Conservation (phyloP, 805 yeast species). For the Vanderwaltozyma verrucispora region DNA sequence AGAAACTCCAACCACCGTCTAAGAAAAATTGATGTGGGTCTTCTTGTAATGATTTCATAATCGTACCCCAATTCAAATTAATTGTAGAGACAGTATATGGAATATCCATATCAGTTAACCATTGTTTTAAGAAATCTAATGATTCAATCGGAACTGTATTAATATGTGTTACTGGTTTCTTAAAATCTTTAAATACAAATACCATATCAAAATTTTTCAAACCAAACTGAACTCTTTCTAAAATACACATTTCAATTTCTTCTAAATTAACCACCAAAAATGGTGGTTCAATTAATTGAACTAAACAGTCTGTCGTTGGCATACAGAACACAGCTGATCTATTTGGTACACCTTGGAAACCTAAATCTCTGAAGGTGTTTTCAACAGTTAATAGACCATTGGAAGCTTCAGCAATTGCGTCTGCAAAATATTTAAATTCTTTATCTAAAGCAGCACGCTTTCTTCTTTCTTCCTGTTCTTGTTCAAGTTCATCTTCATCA, state of each 20-base stretch:
- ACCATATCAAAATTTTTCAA: slow-evolving; percentile 93
- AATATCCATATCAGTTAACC: slow-evolving; percentile 97
- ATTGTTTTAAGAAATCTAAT: slow-evolving; percentile 84
- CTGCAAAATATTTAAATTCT: slow-evolving; percentile 84
- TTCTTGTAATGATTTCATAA: slow-evolving; percentile 85
- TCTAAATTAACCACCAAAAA: slow-evolving; percentile 83
- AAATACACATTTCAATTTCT: slow-evolving; percentile 88
- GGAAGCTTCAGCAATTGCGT: slow-evolving; percentile 80
- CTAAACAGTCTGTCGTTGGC: slow-evolving; percentile 95
- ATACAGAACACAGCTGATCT: slow-evolving; percentile 89
- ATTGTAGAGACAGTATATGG: slow-evolving; percentile 92
- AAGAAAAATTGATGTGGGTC: slow-evolving; percentile 91
- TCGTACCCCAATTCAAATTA: slow-evolving; percentile 90
- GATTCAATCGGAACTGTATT: slow-evolving; percentile 92
- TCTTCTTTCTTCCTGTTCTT: slow-evolving; percentile 95
- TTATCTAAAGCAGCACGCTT: slow-evolving; percentile 83
- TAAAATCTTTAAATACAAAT: slow-evolving; percentile 89
- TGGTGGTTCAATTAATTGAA: slow-evolving; percentile 91
- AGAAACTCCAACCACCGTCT: slow-evolving; percentile 95
- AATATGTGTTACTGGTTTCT: slow-evolving; percentile 78
- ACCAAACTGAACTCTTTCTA: slow-evolving; percentile 97
- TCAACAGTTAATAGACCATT: slow-evolving; percentile 80
- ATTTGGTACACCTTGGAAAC: slow-evolving; percentile 95
- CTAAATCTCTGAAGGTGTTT: slow-evolving; percentile 89
- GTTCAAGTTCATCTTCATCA: slow-evolving; percentile 96